Evolutionary conservation across 2,329 filamentous ascomycete genomes (phyloP).

Genomic region (Pseudonectria buxi): DNA sequence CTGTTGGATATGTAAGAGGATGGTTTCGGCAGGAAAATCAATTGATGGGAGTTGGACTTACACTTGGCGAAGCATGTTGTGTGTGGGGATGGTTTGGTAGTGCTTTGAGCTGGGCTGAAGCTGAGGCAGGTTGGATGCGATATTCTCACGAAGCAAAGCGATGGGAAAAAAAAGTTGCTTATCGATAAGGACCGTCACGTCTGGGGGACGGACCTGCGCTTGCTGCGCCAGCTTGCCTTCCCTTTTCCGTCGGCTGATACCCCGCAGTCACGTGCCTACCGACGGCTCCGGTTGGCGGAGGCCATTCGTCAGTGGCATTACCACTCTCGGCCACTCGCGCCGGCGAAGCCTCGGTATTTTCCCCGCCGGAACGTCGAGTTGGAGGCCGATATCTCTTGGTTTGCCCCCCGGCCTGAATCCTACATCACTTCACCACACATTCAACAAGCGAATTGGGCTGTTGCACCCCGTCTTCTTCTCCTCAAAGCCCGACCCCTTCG

Average conservation of each 20-base stretch:
- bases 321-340: conserved; percentile 2
- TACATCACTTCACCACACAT: conserved; percentile 4
- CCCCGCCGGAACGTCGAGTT: conserved; percentile 16
- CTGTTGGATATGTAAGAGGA: conserved; percentile 24
- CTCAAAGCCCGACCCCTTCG: too few relatives aligned
- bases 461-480: too few relatives aligned
- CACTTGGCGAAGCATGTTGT: conserved; percentile 44
- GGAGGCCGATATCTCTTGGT: too few relatives aligned
- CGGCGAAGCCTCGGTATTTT: conserved; percentile 23
- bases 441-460: too few relatives aligned
- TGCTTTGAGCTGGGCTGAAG: conserved; percentile 7
- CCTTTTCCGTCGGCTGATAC: conserved; percentile 6
- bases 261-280: conserved; percentile 30
- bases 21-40: neutral
- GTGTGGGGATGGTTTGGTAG: conserved; percentile 5
- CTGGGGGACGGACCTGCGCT: conserved; percentile 3
- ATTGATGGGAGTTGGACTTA: conserved; percentile 19
- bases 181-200: conserved; percentile 27
- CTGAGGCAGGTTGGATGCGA: conserved; percentile 10
- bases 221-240: neutral
- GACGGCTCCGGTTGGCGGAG: conserved; percentile 4
- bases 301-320: conserved; percentile 1
- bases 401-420: neutral
- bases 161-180: conserved; percentile 23
- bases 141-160: conserved; percentile 4